Base-by-base conservation (phyloP, 768 basidiomycete genomes). In the Strobilomyces confusus region DNA sequence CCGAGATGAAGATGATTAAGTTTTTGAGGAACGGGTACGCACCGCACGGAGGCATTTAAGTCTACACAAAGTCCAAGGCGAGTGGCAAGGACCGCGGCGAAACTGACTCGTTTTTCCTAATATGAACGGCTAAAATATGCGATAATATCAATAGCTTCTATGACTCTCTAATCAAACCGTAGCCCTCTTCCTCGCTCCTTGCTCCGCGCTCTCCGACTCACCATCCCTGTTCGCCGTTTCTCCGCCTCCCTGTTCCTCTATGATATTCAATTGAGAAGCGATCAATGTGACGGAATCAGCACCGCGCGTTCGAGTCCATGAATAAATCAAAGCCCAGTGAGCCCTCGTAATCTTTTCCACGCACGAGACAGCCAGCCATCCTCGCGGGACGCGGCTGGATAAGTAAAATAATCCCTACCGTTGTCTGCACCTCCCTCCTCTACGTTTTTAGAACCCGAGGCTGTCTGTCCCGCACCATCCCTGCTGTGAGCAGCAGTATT, bases 331-430 rank as follows among this genome's bases (percentile, higher is more conserved):
- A 80, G 73, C 61, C 84, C 80, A 75, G 80, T 84, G 70, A 87
- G 80, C 71, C 73, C 75, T 78, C 83, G 83, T 64, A 89, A 72
- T 71, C 73, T 78, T 72, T 81, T 75, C 83, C 81, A 83, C 59
- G 76, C 73, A 69, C 83, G 81, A 80, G 82, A 82, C 70, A 83
- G 72, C 87, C 86, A 87, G 63, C 80, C 78, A 73, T 78, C 80
- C 65, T 69, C 60, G 64, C 76, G 74, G 66, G 80, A 71, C 55
- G 83, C 73, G 68, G 79, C 72, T 66, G 77, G 63, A 73, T 74
- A 74, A 75, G 75, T 73, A 74, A 86, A 87, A 76, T 79, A 77
- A 72, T 65, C 73, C 89, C 82, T 87, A 91, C 89, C 89, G 69
- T 89, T 86, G 69, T 62, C 60, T 64, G 63, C 54, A 30, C 53